Percentiles rank a stretch among this genome's conserved stretches.
Evolutionary conservation across 1,284 basidiomycete species (phyloP).

Genomic region (Irpex sp.): DNA sequence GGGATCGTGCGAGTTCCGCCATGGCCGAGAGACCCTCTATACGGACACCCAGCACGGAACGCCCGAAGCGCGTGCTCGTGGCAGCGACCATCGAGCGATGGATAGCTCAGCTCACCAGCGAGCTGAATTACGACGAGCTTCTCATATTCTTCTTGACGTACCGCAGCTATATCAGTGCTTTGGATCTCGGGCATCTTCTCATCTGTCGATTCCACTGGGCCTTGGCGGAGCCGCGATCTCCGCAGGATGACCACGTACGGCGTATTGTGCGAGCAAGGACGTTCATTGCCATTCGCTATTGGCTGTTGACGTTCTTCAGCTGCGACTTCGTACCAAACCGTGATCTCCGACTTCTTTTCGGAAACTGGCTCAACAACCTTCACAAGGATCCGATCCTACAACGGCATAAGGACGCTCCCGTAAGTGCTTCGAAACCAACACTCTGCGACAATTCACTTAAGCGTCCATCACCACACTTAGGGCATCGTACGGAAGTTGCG

Average conservation of each 20-base stretch:
- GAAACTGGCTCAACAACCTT: conserved; percentile 78
- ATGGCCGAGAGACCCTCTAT: conserved; percentile 20
- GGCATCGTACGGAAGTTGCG: conserved; percentile 76
- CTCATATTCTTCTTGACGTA: conserved; percentile 88
- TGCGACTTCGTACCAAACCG: conserved; percentile 84
- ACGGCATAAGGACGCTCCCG: conserved; percentile 63
- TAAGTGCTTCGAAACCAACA: conserved; percentile 35
- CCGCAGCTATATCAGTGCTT: conserved; percentile 72
- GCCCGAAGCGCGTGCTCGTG: conserved; percentile 54
- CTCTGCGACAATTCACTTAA: background rate
- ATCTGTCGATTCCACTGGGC: conserved; percentile 88
- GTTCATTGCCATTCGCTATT: conserved; percentile 83
- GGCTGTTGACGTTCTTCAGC: conserved; percentile 83
- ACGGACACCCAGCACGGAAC: conserved; percentile 25
- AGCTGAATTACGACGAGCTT: conserved; percentile 79
- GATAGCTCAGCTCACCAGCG: conserved; percentile 85
- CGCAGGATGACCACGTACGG: conserved; percentile 60
- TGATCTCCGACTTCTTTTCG: conserved; percentile 66
- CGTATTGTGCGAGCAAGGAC: conserved; percentile 81
- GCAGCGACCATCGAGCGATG: conserved; percentile 88
- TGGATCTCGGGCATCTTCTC: conserved; percentile 75
- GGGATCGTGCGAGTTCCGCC: conserved; percentile 15
- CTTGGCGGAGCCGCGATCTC: conserved; percentile 48
- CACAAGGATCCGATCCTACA: conserved; percentile 64
- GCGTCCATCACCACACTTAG: conserved; percentile 30